Conservation (phyloP, 139 green algal species). For the Diplosphaera chodatii region DNA sequence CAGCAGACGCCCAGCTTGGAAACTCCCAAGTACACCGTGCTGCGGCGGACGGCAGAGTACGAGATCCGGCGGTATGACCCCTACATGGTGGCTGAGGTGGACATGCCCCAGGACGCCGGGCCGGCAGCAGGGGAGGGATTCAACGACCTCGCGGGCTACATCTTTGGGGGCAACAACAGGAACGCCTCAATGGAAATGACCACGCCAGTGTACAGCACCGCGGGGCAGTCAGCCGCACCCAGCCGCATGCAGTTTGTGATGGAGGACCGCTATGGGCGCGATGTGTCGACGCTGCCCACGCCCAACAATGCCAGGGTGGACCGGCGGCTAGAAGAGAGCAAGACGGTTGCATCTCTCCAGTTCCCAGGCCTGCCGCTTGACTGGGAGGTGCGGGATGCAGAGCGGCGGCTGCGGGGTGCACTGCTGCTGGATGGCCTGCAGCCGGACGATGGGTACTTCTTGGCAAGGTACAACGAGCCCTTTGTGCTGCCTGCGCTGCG, state of each 20-base stretch:
- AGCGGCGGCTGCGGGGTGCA: constrained; percentile 13
- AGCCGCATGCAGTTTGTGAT: constrained; percentile 31
- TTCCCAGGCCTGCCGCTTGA: constrained; percentile 2
- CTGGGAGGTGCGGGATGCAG: constrained; percentile 10
- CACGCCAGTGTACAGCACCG: constrained; percentile 49
- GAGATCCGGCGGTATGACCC: constrained; percentile 41
- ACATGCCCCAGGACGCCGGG: constrained; percentile 26
- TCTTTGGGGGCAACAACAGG: constrained; percentile 76
- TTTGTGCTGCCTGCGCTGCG: constrained; percentile 22
- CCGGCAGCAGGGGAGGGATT: constrained; percentile 32
- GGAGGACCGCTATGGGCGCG: constrained; percentile 4
- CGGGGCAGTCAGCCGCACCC: constrained; percentile 5
- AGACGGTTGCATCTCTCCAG: background rate
- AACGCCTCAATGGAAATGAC: constrained; percentile 67
- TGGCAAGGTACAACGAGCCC: constrained; percentile 37
- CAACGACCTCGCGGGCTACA: constrained; percentile 65
- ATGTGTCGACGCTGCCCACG: constrained; percentile 1
- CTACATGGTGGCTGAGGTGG: constrained; percentile 59
- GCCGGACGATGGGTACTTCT: background rate
- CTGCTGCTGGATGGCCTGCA: constrained; percentile 20
- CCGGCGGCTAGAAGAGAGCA: background rate
- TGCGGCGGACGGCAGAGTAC: constrained; percentile 49
- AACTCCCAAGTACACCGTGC: constrained; percentile 35
- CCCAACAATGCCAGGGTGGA: constrained; percentile 13
- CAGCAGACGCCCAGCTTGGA: constrained; percentile 27